Evolutionary conservation across 306 rosid species (phyloP).

Genomic region (Hippophae gyantsensis): DNA sequence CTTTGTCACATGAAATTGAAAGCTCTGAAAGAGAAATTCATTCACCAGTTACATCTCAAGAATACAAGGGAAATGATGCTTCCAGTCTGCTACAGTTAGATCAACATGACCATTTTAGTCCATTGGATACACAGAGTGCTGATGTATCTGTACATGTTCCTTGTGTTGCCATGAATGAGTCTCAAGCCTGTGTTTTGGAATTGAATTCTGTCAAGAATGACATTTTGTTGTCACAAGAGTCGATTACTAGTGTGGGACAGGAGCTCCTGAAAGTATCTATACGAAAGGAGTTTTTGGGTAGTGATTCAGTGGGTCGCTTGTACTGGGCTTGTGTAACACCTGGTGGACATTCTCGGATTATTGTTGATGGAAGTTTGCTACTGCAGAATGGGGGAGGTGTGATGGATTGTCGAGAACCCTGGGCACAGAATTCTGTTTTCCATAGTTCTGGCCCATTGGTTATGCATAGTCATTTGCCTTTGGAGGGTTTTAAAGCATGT

Average conservation of each 20-base stretch:
- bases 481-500: constrained; percentile 31
- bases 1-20: constrained; percentile 44
- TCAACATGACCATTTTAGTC: constrained; percentile 38
- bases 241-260: constrained; percentile 41
- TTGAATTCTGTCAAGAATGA: constrained; percentile 59
- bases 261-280: constrained; percentile 61
- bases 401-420: constrained; percentile 19
- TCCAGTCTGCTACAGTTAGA: constrained; percentile 25
- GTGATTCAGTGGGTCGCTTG: constrained; percentile 61
- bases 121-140: constrained; percentile 25
- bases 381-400: constrained; percentile 24
- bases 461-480: constrained; percentile 14
- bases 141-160: constrained; percentile 27
- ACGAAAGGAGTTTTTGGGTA: constrained; percentile 78
- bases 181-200: constrained; percentile 48
- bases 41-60: constrained; percentile 35
- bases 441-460: constrained; percentile 21
- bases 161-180: constrained; percentile 34
- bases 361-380: constrained; percentile 55
- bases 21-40: constrained; percentile 32
- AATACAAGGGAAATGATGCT: constrained; percentile 31
- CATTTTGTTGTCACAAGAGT: constrained; percentile 46
- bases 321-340: constrained; percentile 66
- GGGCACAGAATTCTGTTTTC: constrained; percentile 8
- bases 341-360: constrained; percentile 39